Percentiles rank a stretch among this genome's conserved stretches.
Evolutionary conservation across 495 filamentous ascomycete genomes (phyloP).

Genomic region (Trypethelium eluteriae): DNA sequence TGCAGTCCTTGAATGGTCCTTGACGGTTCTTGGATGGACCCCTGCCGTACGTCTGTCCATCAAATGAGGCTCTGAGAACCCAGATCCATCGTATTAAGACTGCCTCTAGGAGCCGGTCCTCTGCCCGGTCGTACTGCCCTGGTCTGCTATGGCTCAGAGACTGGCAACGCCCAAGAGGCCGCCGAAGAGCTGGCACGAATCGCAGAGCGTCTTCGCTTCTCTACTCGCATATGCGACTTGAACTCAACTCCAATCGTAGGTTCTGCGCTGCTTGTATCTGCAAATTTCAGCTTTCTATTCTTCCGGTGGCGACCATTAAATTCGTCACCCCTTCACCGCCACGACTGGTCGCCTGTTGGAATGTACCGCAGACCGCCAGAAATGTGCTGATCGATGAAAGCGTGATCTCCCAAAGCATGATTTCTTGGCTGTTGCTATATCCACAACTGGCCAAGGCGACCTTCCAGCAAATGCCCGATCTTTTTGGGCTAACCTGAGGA

Average conservation of each 20-base stretch:
- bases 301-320: neutral
- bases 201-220: conserved; percentile 67
- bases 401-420: conserved; percentile 43
- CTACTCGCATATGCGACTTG: conserved; percentile 64
- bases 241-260: conserved; percentile 67
- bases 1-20: neutral
- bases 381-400: conserved; percentile 19
- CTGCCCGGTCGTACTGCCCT: conserved; percentile 46
- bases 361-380: conserved; percentile 29
- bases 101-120: neutral
- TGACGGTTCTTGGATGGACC: neutral
- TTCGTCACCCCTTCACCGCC: conserved; percentile 5
- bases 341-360: neutral
- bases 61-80: conserved; percentile 1
- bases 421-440: conserved; percentile 69
- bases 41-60: conserved; percentile 1
- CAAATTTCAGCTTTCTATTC: neutral
- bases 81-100: neutral
- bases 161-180: conserved; percentile 82
- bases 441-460: conserved; percentile 93
- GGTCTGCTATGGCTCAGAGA: conserved; percentile 89
- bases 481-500: conserved; percentile 80
- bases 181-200: conserved; percentile 72
- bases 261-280: conserved; percentile 15
- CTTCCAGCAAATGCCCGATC: conserved; percentile 67